phyloP scores from a whole-genome alignment of 495 filamentous ascomycete genomes.

The Xylaria venustula region DNA sequence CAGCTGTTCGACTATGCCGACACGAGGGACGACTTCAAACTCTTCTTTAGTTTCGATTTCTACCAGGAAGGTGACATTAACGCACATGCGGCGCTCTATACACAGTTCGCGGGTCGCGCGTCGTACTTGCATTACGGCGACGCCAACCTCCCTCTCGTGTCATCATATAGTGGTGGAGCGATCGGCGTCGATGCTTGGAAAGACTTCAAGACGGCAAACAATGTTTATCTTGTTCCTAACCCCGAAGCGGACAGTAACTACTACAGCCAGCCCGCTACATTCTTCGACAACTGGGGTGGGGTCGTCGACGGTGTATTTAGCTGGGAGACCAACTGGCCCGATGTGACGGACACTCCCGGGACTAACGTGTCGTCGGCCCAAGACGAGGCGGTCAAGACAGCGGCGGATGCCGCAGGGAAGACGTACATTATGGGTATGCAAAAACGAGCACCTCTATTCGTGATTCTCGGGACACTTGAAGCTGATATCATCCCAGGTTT shows the following conservation, averaged over 20 bases:
- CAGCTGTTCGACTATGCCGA: conserved; percentile 34
- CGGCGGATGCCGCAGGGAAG: conserved; percentile 27
- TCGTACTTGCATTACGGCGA: conserved; percentile 29
- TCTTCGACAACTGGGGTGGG: conserved; percentile 22
- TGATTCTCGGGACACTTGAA: background rate
- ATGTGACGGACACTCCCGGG: conserved; percentile 18
- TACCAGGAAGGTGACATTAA: conserved; percentile 25
- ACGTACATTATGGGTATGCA: conserved; percentile 36
- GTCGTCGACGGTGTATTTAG: conserved; percentile 36
- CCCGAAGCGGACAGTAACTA: conserved; percentile 23
- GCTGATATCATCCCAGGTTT: conserved; percentile 17
- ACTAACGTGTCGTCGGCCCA: conserved; percentile 21
- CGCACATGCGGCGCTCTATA: conserved; percentile 26
- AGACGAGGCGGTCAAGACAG: conserved; percentile 23
- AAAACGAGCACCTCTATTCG: conserved; percentile 5
- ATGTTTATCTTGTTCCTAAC: conserved; percentile 35
- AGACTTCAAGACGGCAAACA: conserved; percentile 25
- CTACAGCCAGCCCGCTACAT: conserved; percentile 20
- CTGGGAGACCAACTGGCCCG: conserved; percentile 37
- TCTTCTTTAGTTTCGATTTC: conserved; percentile 44
- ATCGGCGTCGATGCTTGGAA: conserved; percentile 25
- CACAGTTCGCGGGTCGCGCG: conserved; percentile 21
- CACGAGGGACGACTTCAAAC: conserved; percentile 28
- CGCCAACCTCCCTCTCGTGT: conserved; percentile 25
- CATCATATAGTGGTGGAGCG: conserved; percentile 29